Evolutionary conservation across 345 rosid genomes (phyloP), one percentile per base, ranked within the genome.

Genomic region (Brassica rapa): DNA sequence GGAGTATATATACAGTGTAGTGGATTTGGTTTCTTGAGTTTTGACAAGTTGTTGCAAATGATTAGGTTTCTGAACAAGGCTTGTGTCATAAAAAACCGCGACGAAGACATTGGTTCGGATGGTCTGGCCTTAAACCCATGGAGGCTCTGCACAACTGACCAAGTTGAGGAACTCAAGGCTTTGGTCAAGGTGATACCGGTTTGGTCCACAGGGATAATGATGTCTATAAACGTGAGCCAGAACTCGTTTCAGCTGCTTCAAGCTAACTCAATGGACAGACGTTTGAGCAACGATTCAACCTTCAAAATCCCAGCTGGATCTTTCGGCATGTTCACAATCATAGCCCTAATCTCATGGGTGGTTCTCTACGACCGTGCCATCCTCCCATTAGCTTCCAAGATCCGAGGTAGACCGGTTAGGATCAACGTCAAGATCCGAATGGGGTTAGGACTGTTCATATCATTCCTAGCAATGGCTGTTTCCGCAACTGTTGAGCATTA

Each of bases 221-320:
- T 88, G 84, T 87, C 95, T 1, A 78, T 93, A 39, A 88, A 82
- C 39, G 67, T 85, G n/a, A 83, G 87, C 84, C 98, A 88, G 83
- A 88, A 62, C 77, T 67, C 97, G 41, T 89, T 90, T 80, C 84
- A 85, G n/a, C 14, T 91, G n/a, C 87, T 90, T 77, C 97, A 90
- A 68, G 97, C 97, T 6, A 85, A 64, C 61, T 84, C 95, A 32
- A 87, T 90, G 93, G 87, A 93, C 77, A 66, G 98, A 63, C 89
- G 83, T 71, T 55, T 93, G 9, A 67, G 78, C 77, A 10, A 15
- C 32, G 16, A n/a, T 55, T 84, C 87, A 15, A 80, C 73, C 77
- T 91, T 93, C 75, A 74, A 91, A 79, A 87, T 89, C 72, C 98
- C 98, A 0, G 94, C 93, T 5, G 98, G 86, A 49, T 91, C 98